Conservation (phyloP, 345 rosid species). For the thale cress (Arabidopsis thaliana) region DNA sequence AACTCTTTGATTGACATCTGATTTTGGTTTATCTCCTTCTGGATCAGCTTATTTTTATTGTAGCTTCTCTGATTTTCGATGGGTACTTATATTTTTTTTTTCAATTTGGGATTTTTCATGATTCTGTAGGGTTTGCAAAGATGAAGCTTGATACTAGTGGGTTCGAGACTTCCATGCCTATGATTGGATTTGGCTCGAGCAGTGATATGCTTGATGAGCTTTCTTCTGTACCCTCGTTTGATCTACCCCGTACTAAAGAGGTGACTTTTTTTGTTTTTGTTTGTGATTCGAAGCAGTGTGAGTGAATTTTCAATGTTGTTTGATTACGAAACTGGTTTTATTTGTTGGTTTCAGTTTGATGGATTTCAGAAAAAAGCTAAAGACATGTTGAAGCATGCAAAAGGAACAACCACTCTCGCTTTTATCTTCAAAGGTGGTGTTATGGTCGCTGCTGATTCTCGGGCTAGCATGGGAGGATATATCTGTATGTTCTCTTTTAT, state of each 20-base stretch:
- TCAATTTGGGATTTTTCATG: neutral
- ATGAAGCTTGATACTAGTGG: constrained; percentile 95
- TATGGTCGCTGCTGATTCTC: constrained; percentile 98
- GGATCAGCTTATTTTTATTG: neutral
- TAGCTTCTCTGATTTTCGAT: no score
- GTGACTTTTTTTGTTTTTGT: constrained; percentile 51
- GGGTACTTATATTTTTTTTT: neutral
- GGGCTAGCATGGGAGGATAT: constrained; percentile 99
- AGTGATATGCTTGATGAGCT: constrained; percentile 56
- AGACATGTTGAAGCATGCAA: constrained; percentile 92
- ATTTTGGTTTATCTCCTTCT: neutral
- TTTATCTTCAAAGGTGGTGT: constrained; percentile 95
- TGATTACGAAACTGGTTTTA: constrained; percentile 25
- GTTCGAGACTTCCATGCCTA: constrained; percentile 58
- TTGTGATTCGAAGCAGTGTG: neutral
- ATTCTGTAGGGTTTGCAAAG: constrained; percentile 36
- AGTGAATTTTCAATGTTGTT: neutral
- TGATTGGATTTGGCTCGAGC: constrained; percentile 44
- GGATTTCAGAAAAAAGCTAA: constrained; percentile 83
- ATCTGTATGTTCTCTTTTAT: constrained; percentile 64
- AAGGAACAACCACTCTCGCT: constrained; percentile 97
- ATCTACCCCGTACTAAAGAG: constrained; percentile 67
- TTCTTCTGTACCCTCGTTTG: constrained; percentile 62
- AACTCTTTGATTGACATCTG: constrained; percentile 14
- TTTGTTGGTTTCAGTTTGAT: constrained; percentile 70